Evolutionary conservation across 2,329 filamentous ascomycete species (phyloP), one percentile per base, ranked within the genome.

Genomic region (Colletotrichum endophyticum): DNA sequence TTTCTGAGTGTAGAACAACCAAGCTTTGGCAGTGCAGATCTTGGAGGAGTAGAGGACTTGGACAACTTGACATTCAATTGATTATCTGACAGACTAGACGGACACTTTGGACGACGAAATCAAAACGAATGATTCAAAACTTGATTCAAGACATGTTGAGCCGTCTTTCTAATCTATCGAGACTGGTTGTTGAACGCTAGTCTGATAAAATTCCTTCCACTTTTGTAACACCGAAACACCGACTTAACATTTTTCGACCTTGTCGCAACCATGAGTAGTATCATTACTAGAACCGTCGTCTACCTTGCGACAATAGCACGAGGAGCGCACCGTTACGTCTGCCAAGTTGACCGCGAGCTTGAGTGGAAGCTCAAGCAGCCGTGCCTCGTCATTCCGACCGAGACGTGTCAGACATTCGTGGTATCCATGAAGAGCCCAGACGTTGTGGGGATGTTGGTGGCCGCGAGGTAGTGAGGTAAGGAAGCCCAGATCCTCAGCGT

Each of bases 341-440:
- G 84, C 81, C 8, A 73, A 77, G 8, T 73, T 77, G 15, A 79
- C 22, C 3, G 81, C 82, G 8, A 61, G 34, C 15, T 82, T 80
- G 6, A 84, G 75, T 61, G 81, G 78, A 8, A 78, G 79, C 28
- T 79, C 79, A 8, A 84, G 70, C n/a, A 82, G 80, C 12, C 79
- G 75, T 1, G 87, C 87, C 70, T 89, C 87, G 0, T 78, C 80
- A 2, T 62, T 64, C 12, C 87, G 84, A 0, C 90, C 91, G 19
- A 93, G 81, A 75, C 85, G 90, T 3, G 87, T 78, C 66, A 95
- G 81, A 80, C 94, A 95, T 83, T 96, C 94, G 77, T 95, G 89
- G 78, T 92, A 94, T 0, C 94, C 94, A 79, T 95, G 92, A 77
- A 96, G 83, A 5, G 94, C 90, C 94, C 94, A 96, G 0, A 95